These are phyloP conservation scores for Fusarium cyanostomum DNA, from an alignment of 2,329 filamentous ascomycete genomes.

Conservation along the genomic window DNA sequence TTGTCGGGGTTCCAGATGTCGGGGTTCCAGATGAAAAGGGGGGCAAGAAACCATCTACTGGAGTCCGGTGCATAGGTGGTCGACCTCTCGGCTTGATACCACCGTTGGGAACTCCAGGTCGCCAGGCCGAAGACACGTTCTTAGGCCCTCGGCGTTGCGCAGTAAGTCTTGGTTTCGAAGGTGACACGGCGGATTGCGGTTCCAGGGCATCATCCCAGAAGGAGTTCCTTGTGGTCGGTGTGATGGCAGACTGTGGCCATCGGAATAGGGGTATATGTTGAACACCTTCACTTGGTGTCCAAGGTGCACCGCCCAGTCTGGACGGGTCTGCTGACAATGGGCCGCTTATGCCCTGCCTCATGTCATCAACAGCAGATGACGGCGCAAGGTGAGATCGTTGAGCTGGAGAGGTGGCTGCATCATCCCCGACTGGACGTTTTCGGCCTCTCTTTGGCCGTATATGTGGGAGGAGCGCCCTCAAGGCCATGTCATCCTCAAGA, in stretches of 20 bases:
- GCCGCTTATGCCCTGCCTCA: slow-evolving; percentile 52
- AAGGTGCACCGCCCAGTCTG: slow-evolving; percentile 49
- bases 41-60: slow-evolving; percentile 61
- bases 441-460: slow-evolving; percentile 70
- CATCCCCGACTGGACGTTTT: slow-evolving; percentile 71
- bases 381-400: slow-evolving; percentile 72
- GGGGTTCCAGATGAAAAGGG: slow-evolving; percentile 20
- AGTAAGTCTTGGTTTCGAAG: slow-evolving; percentile 62
- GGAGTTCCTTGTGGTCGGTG: slow-evolving; percentile 64
- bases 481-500: slow-evolving; percentile 86
- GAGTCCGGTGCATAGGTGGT: slow-evolving; percentile 73
- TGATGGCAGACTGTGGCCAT: slow-evolving; percentile 82
- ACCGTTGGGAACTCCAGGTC: slow-evolving; percentile 68
- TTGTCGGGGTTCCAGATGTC: slow-evolving; percentile 14
- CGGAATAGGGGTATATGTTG: slow-evolving; percentile 71
- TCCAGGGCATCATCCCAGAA: slow-evolving; percentile 69
- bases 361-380: slow-evolving; percentile 54
- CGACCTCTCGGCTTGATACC: slow-evolving; percentile 80
- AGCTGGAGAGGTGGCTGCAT: slow-evolving; percentile 57
- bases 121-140: slow-evolving; percentile 92
- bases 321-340: slow-evolving; percentile 59
- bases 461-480: slow-evolving; percentile 84
- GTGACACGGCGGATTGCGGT: slow-evolving; percentile 78
- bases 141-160: slow-evolving; percentile 75
- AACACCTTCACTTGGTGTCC: slow-evolving; percentile 40